A percentile compares a stretch with the other conserved stretches of the same genome.
Conservation (phyloP, 805 yeast species). For the Saccharomycopsis babjevae region DNA sequence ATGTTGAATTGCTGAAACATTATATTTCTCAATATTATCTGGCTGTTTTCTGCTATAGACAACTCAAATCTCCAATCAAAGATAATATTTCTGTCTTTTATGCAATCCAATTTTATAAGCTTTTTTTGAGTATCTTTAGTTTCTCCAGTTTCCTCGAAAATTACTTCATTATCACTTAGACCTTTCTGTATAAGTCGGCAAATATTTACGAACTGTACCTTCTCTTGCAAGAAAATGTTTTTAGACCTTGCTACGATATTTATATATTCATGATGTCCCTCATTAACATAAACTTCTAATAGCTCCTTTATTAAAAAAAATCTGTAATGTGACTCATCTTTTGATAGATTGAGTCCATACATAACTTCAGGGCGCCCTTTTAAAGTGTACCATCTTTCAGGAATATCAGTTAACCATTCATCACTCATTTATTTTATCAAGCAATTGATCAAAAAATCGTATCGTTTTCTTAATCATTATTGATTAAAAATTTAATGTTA, state of each 20-base stretch:
- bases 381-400: neutral
- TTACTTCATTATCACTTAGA: neutral
- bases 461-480: no score
- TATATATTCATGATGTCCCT: neutral
- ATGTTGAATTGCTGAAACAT: constrained; percentile 4
- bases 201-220: neutral
- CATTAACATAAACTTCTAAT: neutral
- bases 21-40: constrained; percentile 16
- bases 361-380: neutral
- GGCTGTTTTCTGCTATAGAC: neutral
- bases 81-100: neutral
- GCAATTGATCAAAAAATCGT: neutral
- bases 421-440: neutral
- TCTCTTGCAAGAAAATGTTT: neutral
- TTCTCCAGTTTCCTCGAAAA: neutral
- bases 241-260: neutral
- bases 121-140: neutral
- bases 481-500: no score
- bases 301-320: neutral
- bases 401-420: neutral
- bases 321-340: neutral
- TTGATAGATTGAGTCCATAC: neutral
- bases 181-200: neutral
- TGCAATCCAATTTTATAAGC: neutral
- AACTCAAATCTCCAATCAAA: neutral